Evolutionary conservation across 257 asterid genomes (phyloP).

Genomic region (Haberlea rhodopensis): DNA sequence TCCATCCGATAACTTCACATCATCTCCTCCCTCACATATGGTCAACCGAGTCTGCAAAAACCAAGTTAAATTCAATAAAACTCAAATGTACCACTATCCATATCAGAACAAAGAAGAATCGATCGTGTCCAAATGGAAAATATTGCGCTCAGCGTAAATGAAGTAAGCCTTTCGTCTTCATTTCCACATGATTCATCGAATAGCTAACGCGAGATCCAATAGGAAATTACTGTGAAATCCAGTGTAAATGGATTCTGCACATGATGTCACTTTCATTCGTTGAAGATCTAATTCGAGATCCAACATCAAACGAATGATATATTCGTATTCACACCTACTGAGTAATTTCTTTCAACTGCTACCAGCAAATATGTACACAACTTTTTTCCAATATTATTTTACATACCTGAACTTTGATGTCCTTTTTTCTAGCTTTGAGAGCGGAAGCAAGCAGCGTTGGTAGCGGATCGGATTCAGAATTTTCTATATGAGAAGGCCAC

Average conservation of each 20-base stretch:
- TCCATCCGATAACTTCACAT: slow-evolving; percentile 62
- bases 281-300: not conserved
- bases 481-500: slow-evolving; percentile 86
- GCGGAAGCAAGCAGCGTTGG: slow-evolving; percentile 68
- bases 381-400: not conserved
- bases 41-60: slow-evolving; percentile 76
- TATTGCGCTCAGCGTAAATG: not conserved
- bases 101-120: not conserved
- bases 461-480: slow-evolving; percentile 75
- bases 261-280: not conserved
- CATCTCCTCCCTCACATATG: slow-evolving; percentile 65
- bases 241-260: not conserved
- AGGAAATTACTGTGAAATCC: not conserved
- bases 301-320: not conserved
- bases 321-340: not conserved
- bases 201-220: not conserved
- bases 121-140: not conserved
- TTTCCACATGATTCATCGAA: not conserved
- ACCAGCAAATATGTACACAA: not conserved
- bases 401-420: slow-evolving; percentile 53
- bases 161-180: not conserved
- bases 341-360: not conserved
- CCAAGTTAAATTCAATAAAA: slow-evolving; percentile 18
- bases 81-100: not conserved
- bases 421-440: slow-evolving; percentile 64